Percentiles rank a stretch among this genome's conserved stretches.
phyloP scores from a whole-genome alignment of 2,329 filamentous ascomycete genomes.

The Sarocladium kiliense region DNA sequence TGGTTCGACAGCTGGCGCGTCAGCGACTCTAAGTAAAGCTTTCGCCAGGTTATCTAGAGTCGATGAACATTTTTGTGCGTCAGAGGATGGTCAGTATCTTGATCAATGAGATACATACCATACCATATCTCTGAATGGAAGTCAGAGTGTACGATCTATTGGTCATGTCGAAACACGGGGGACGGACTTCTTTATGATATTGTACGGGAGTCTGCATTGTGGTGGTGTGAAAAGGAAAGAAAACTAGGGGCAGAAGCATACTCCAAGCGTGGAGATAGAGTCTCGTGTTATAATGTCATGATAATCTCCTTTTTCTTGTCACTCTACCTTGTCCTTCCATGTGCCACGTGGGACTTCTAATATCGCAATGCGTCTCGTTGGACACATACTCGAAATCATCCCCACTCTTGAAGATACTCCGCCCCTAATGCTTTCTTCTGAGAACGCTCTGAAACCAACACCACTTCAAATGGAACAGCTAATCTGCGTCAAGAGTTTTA shows the following conservation, averaged over 20 bases:
- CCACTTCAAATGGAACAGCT: too few species aligned
- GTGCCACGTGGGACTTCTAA: not conserved
- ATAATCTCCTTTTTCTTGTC: constrained; percentile 6
- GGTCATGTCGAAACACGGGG: not conserved
- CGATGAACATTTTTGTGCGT: too few species aligned
- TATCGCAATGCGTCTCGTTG: too few species aligned
- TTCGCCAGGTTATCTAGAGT: too few species aligned
- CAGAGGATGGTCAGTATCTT: too few species aligned
- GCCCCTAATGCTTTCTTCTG: too few species aligned
- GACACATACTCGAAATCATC: too few species aligned
- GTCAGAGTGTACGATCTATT: not conserved
- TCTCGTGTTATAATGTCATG: constrained; percentile 7
- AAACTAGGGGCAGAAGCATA: not conserved
- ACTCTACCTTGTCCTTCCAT: too few species aligned
- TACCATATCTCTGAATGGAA: not conserved
- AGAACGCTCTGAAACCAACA: too few species aligned
- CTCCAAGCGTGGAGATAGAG: constrained; percentile 5
- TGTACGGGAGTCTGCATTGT: not conserved
- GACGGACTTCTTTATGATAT: not conserved
- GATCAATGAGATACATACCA: not conserved
- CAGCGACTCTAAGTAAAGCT: constrained; percentile 47
- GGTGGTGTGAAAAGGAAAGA: not conserved
- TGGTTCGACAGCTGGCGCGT: constrained; percentile 90
- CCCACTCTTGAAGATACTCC: too few species aligned
- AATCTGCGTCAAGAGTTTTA: too few species aligned